Evolutionary conservation across 2,329 filamentous ascomycete genomes (phyloP).

Genomic region (Trichoderma pleuroti): DNA sequence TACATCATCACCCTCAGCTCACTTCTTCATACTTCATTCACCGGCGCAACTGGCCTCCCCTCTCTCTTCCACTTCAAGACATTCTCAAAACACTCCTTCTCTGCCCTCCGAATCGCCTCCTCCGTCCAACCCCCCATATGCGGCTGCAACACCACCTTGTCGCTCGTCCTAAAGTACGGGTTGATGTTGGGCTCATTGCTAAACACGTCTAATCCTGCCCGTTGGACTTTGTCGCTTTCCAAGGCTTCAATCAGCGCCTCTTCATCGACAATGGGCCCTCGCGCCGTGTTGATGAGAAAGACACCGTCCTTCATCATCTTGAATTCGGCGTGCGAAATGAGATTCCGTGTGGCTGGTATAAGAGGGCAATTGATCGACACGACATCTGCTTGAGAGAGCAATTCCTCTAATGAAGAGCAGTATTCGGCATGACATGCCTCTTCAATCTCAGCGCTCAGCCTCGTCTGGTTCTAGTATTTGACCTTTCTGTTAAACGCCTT

Average conservation of each 20-base stretch:
- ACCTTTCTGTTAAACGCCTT: constrained; percentile 42
- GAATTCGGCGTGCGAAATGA: constrained; percentile 42
- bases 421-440: constrained; percentile 35
- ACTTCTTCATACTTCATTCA: constrained; percentile 26
- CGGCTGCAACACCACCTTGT: constrained; percentile 42
- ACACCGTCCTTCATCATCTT: constrained; percentile 45
- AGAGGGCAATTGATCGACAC: constrained; percentile 41
- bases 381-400: constrained; percentile 41
- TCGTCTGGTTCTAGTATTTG: constrained; percentile 42
- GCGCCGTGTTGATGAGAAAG: constrained; percentile 49
- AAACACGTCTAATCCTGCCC: constrained; percentile 50
- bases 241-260: constrained; percentile 44
- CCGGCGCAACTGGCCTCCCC: constrained; percentile 38
- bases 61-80: constrained; percentile 38
- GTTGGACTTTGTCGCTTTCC: constrained; percentile 42
- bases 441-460: constrained; percentile 35
- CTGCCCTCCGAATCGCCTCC: constrained; percentile 40
- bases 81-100: constrained; percentile 46
- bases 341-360: constrained; percentile 36
- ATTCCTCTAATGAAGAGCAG: constrained; percentile 35
- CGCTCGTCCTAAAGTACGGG: constrained; percentile 38
- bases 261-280: constrained; percentile 49
- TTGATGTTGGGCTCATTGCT: constrained; percentile 42
- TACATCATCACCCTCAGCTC: neutral
- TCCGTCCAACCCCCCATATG: constrained; percentile 45